These are phyloP conservation scores for Phialophora macrospora DNA, from an alignment of 2,329 filamentous ascomycete genomes.

Conservation along the genomic window DNA sequence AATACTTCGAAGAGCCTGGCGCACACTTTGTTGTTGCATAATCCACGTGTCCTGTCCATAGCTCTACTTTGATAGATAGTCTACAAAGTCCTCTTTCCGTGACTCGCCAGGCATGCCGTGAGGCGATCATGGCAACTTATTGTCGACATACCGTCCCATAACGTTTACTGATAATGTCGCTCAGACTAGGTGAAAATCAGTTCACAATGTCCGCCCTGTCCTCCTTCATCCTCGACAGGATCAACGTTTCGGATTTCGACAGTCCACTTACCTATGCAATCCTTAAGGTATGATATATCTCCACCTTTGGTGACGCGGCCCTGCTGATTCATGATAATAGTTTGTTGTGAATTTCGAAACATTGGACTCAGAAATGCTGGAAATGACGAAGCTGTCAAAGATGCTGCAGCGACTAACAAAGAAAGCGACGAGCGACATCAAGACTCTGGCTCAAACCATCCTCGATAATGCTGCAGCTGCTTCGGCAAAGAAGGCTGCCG, in stretches of 20 bases:
- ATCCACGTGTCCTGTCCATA: slow-evolving; percentile 24
- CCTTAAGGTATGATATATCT: slow-evolving; percentile 49
- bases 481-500: slow-evolving; percentile 51
- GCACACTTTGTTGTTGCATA: slow-evolving; percentile 6
- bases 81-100: slow-evolving; percentile 28
- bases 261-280: slow-evolving; percentile 52
- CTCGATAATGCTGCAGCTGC: slow-evolving; percentile 54
- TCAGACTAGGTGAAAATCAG: slow-evolving; percentile 56
- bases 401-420: slow-evolving; percentile 63
- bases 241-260: slow-evolving; percentile 55
- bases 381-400: slow-evolving; percentile 65
- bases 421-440: slow-evolving; percentile 62
- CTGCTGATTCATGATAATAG: slow-evolving; percentile 45
- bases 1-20: neutral
- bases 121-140: slow-evolving; percentile 7
- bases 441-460: slow-evolving; percentile 61
- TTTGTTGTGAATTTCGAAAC: slow-evolving; percentile 62
- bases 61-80: slow-evolving; percentile 32
- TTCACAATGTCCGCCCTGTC: slow-evolving; percentile 54
- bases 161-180: slow-evolving; percentile 42
- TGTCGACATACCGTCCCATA: slow-evolving; percentile 17
- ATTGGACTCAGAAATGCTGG: slow-evolving; percentile 61
- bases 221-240: slow-evolving; percentile 56
- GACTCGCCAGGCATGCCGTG: slow-evolving; percentile 7
- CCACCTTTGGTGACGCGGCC: neutral